phyloP scores from a whole-genome alignment of 257 asterid genomes.

The Jasminum sambac region DNA sequence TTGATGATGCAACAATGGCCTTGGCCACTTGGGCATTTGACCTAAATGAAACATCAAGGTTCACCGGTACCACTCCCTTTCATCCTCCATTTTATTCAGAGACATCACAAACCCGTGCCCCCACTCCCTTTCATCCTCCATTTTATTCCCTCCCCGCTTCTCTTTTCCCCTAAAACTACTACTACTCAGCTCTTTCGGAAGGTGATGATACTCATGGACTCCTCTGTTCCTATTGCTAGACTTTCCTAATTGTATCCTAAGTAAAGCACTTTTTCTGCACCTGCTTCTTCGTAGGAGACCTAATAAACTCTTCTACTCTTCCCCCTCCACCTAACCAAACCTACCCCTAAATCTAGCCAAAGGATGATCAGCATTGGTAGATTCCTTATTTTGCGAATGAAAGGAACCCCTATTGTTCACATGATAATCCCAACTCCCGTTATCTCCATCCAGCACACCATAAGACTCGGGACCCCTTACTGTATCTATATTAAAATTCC shows the following conservation, averaged over 20 bases:
- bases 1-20: slow-evolving; percentile 56
- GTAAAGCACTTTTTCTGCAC: slow-evolving; percentile 47
- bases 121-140: slow-evolving; percentile 48
- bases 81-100: slow-evolving; percentile 34
- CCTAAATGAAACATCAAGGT: slow-evolving; percentile 74
- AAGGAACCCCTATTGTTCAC: slow-evolving; percentile 31
- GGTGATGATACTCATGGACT: slow-evolving; percentile 31
- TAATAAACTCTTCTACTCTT: slow-evolving; percentile 30
- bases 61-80: slow-evolving; percentile 59
- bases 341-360: slow-evolving; percentile 50
- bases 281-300: slow-evolving; percentile 47
- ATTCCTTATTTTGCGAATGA: slow-evolving; percentile 23
- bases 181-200: slow-evolving; percentile 25
- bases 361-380: slow-evolving; percentile 27
- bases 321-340: slow-evolving; percentile 45
- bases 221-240: slow-evolving; percentile 37
- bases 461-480: slow-evolving; percentile 24
- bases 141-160: slow-evolving; percentile 29
- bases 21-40: slow-evolving; percentile 80
- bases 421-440: slow-evolving; percentile 33
- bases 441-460: slow-evolving; percentile 27
- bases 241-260: slow-evolving; percentile 54
- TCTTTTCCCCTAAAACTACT: slow-evolving; percentile 42
- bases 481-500: background rate
- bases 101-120: slow-evolving; percentile 20